Percentiles rank a stretch among this genome's conserved stretches.
Conservation (phyloP, 306 rosid genomes). For the Morella rubra region DNA sequence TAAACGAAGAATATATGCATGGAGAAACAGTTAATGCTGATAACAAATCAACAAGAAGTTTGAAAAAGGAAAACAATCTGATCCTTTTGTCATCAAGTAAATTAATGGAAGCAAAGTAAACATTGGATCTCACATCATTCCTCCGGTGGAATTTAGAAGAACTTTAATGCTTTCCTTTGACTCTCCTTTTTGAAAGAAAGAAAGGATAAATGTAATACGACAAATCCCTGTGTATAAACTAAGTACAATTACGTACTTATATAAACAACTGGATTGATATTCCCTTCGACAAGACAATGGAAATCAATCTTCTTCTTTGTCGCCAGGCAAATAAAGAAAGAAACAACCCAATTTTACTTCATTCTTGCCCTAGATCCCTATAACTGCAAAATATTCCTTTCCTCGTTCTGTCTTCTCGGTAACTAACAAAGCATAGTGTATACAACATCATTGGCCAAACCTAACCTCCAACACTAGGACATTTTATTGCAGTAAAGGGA, state of each 20-base stretch:
- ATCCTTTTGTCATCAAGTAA: constrained; percentile 1
- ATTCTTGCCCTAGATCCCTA: not conserved
- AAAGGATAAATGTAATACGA: not conserved
- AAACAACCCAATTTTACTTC: constrained; percentile 3
- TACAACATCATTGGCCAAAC: not conserved
- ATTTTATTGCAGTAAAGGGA: not conserved
- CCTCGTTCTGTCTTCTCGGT: constrained; percentile 1
- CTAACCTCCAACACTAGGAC: not conserved
- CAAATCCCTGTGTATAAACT: not conserved
- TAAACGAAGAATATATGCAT: not conserved
- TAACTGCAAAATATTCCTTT: not conserved
- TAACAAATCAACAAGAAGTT: constrained; percentile 10
- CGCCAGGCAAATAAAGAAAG: not conserved
- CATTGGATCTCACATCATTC: constrained; percentile 4
- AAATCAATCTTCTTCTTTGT: constrained; percentile 14
- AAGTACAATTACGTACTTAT: not conserved
- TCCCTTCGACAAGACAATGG: not conserved
- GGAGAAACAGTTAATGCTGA: not conserved
- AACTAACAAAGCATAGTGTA: not conserved
- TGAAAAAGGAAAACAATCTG: constrained; percentile 1
- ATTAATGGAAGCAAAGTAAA: constrained; percentile 3
- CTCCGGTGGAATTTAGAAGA: not conserved
- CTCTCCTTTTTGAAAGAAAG: not conserved
- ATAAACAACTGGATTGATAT: not conserved
- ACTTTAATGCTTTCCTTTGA: not conserved